Percentiles rank a stretch among this genome's conserved stretches.
These are phyloP conservation scores for Beta corolliflora DNA, from an alignment of 179 eudicot species.

Conservation along the genomic window DNA sequence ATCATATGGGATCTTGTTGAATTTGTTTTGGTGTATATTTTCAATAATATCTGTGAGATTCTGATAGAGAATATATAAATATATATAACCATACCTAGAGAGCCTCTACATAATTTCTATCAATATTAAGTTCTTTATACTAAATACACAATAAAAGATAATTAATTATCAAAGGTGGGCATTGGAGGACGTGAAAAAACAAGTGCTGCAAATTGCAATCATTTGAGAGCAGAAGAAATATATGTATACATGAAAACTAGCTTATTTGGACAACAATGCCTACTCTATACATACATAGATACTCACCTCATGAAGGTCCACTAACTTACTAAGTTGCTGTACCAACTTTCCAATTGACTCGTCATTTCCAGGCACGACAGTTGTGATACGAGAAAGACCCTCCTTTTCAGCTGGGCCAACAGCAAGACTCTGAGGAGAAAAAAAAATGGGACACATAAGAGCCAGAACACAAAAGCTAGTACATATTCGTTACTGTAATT, in stretches of 20 bases:
- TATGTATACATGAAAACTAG: background rate
- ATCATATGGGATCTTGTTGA: too few species aligned
- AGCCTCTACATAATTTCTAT: too few species aligned
- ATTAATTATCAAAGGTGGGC: too few species aligned
- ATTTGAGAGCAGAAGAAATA: too few species aligned
- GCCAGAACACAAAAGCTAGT: background rate
- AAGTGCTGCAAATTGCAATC: too few species aligned
- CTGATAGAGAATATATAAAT: too few species aligned
- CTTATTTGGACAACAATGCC: background rate
- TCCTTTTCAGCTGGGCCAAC: constrained; percentile 50
- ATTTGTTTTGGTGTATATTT: too few species aligned
- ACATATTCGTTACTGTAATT: background rate
- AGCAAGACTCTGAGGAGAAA: constrained; percentile 43
- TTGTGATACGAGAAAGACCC: constrained; percentile 54
- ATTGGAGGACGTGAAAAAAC: too few species aligned
- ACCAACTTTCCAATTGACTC: constrained; percentile 54
- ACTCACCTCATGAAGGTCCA: constrained; percentile 48
- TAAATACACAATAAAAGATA: too few species aligned
- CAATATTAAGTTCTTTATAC: too few species aligned
- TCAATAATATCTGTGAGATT: too few species aligned
- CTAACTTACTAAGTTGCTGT: constrained; percentile 47
- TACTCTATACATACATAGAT: background rate
- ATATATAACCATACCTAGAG: too few species aligned
- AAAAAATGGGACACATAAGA: constrained; percentile 2
- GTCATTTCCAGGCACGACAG: constrained; percentile 52